Conservation (phyloP, 1,284 basidiomycete species). For the Phaffia rhodozyma region DNA sequence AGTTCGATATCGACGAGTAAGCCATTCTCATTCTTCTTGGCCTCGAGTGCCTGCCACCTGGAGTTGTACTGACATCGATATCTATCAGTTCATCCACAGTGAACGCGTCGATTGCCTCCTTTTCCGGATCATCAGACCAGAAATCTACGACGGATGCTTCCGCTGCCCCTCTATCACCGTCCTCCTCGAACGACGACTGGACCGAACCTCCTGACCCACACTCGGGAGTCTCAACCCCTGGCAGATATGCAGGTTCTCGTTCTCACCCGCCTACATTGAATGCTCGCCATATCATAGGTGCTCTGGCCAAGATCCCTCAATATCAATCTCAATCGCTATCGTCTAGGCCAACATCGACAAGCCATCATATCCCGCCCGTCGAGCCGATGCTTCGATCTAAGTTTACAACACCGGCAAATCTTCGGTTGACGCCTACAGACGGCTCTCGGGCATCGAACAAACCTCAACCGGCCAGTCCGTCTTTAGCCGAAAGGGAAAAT, state of each 20-base stretch:
- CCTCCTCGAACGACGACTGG: not conserved
- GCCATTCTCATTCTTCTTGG: conserved; percentile 32
- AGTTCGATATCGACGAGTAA: conserved; percentile 82
- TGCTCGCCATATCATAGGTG: conserved; percentile 35
- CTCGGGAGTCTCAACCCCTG: conserved; percentile 56
- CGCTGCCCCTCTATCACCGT: not conserved
- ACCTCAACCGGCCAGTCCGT: not conserved
- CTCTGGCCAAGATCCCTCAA: conserved; percentile 17
- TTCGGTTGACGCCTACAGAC: not conserved
- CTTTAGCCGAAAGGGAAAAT: no score
- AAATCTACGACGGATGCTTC: not conserved
- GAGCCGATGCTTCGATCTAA: conserved; percentile 2
- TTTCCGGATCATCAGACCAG: conserved; percentile 25
- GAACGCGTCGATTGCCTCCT: conserved; percentile 31
- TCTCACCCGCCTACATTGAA: conserved; percentile 47
- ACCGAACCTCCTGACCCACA: conserved; percentile 1
- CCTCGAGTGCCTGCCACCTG: not conserved
- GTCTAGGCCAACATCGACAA: conserved; percentile 5
- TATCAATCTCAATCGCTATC: not conserved
- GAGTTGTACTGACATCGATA: not conserved
- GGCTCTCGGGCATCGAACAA: not conserved
- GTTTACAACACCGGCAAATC: not conserved
- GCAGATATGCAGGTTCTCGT: conserved; percentile 46
- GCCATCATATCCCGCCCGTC: not conserved
- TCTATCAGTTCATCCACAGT: conserved; percentile 15